phyloP scores from a whole-genome alignment of 306 rosid species.

The Lathyrus aphaca region DNA sequence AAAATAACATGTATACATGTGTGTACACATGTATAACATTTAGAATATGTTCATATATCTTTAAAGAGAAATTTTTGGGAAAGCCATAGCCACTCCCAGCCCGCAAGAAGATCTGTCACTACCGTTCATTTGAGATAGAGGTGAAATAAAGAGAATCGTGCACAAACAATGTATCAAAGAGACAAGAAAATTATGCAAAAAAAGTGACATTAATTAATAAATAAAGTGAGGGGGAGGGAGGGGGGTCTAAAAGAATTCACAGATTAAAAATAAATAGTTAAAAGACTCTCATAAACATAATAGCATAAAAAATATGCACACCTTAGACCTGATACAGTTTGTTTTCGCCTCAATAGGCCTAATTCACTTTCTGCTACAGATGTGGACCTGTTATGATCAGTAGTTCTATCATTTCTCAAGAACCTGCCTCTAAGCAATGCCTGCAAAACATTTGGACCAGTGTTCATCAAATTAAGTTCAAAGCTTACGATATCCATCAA shows the following conservation, averaged over 20 bases:
- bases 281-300: neutral
- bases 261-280: neutral
- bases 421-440: slow-evolving; percentile 95
- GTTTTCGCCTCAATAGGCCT: slow-evolving; percentile 83
- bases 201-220: slow-evolving; percentile 1
- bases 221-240: neutral
- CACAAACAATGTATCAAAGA: neutral
- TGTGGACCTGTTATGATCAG: slow-evolving; percentile 62
- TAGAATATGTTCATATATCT: no score
- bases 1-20: no score
- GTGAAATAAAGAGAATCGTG: neutral
- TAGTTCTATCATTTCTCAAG: slow-evolving; percentile 72
- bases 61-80: no score
- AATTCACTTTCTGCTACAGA: slow-evolving; percentile 82
- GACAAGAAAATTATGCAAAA: slow-evolving; percentile 1
- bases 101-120: no score
- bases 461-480: slow-evolving; percentile 32
- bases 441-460: slow-evolving; percentile 52
- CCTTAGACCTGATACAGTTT: slow-evolving; percentile 92
- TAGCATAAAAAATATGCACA: slow-evolving; percentile 35
- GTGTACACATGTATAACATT: no score
- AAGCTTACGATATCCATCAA: slow-evolving; percentile 10
- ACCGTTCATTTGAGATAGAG: neutral
- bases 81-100: no score
- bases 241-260: neutral